Evolutionary conservation across 345 rosid species (phyloP), one percentile per base, ranked within the genome.

Genomic region (Conringia planisiliqua): DNA sequence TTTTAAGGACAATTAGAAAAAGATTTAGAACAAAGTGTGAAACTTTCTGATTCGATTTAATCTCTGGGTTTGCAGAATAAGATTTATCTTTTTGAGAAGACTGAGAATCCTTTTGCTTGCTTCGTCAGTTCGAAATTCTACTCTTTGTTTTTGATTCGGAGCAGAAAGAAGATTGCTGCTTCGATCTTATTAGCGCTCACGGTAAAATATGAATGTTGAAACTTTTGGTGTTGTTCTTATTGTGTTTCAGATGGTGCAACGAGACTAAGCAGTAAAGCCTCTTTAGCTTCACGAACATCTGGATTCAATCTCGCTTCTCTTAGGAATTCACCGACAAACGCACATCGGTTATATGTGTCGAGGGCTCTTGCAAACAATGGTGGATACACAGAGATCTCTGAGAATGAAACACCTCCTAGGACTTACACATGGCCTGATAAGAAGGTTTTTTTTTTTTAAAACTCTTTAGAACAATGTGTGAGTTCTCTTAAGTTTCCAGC

Each of bases 381-480:
- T 61, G 74, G 64, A 10, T 52, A 55, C 73, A 10, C 70, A 10
- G 82, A 61, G 12, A 22, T 44, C 26, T 43, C 71, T 61, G 82
- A 78, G 65, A 68, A 30, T 51, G 74, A 67, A 36, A 54, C 78
- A 27, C 70, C 66, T 61, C 82, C 71, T 11, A 61, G 66, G 64
- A 67, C 74, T 52, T 78, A 78, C 74, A 35, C 71, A 7, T 78
- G 82, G 82, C 61, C 82, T 68, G 78, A 78, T 78, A 78, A 78
- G 11, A 78, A 78, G 82, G 82, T 54, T 78, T 44, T 27, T 1
- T n/a, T n/a, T n/a, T n/a, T n/a, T n/a, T n/a, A n/a, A n/a, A 30
- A 43, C 48, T 62, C 54, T 20, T 35, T 69, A 10, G 12, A 60
- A 13, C 65, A 7, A 3, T 64, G 22, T 27, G 2, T 76, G 42